Conservation (phyloP, 2,329 filamentous ascomycete genomes). For the Fusarium sp. region DNA sequence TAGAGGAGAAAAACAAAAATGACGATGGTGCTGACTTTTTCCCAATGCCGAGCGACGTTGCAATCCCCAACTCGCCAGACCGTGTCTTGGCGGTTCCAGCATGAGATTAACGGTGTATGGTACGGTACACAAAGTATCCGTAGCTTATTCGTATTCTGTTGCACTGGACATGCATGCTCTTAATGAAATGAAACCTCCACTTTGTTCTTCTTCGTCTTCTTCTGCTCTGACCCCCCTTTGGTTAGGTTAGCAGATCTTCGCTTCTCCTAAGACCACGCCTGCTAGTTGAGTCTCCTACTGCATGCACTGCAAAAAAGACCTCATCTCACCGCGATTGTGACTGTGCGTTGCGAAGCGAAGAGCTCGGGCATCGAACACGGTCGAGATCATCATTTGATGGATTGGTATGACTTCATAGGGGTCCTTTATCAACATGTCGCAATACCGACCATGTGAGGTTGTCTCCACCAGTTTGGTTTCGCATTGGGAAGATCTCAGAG, state of each 20-base stretch:
- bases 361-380: conserved; percentile 23
- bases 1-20: background rate
- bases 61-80: conserved; percentile 31
- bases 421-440: conserved; percentile 36
- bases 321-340: conserved; percentile 41
- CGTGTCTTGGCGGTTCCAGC: conserved; percentile 36
- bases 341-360: conserved; percentile 39
- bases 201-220: conserved; percentile 6
- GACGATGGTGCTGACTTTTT: conserved; percentile 16
- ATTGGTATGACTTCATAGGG: conserved; percentile 48
- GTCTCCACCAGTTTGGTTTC: conserved; percentile 6
- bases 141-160: conserved; percentile 36
- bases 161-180: conserved; percentile 23
- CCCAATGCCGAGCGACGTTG: conserved; percentile 35
- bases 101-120: conserved; percentile 19
- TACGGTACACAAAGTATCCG: background rate
- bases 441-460: conserved; percentile 3
- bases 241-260: conserved; percentile 30
- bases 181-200: conserved; percentile 40
- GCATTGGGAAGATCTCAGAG: conserved; percentile 1
- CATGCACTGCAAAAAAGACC: conserved; percentile 16
- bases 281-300: background rate
- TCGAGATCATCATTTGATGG: conserved; percentile 21
- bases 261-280: conserved; percentile 33
- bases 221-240: background rate